phyloP scores from a whole-genome alignment of 2,329 filamentous ascomycete genomes.

The Alternaria sp. region DNA sequence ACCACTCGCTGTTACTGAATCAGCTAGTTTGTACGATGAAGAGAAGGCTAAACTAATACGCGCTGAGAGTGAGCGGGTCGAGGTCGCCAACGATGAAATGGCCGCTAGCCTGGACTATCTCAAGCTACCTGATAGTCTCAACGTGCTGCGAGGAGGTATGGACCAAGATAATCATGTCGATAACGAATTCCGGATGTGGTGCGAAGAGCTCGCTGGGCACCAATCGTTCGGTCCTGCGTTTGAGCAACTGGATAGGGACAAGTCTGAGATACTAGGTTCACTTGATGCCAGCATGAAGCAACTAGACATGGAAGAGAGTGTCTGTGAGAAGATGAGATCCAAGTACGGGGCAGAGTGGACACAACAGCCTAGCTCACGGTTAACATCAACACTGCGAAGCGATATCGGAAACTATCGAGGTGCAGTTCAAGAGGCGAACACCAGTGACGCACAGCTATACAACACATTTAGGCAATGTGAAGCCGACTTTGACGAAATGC shows the following conservation, averaged over 20 bases:
- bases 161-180: constrained; percentile 89
- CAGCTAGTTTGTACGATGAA: constrained; percentile 95
- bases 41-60: constrained; percentile 96
- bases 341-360: constrained; percentile 98
- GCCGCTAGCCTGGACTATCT: constrained; percentile 93
- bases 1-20: constrained; percentile 94
- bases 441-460: constrained; percentile 84
- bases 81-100: constrained; percentile 94
- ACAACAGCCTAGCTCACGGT: constrained; percentile 89
- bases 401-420: constrained; percentile 89
- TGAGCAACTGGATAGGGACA: constrained; percentile 78
- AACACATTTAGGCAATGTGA: constrained; percentile 86
- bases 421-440: constrained; percentile 86
- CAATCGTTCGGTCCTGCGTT: constrained; percentile 81
- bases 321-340: constrained; percentile 98
- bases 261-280: constrained; percentile 73
- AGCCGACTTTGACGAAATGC: constrained; percentile 93
- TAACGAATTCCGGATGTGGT: constrained; percentile 92
- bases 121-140: constrained; percentile 85
- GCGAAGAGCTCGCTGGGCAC: constrained; percentile 87
- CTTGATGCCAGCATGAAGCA: constrained; percentile 86
- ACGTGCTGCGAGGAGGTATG: constrained; percentile 90
- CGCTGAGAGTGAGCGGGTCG: constrained; percentile 91
- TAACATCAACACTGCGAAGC: constrained; percentile 85
- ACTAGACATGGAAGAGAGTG: constrained; percentile 94